Base-by-base conservation (phyloP, 1,284 basidiomycete genomes). In the Ustilago bromivora region DNA sequence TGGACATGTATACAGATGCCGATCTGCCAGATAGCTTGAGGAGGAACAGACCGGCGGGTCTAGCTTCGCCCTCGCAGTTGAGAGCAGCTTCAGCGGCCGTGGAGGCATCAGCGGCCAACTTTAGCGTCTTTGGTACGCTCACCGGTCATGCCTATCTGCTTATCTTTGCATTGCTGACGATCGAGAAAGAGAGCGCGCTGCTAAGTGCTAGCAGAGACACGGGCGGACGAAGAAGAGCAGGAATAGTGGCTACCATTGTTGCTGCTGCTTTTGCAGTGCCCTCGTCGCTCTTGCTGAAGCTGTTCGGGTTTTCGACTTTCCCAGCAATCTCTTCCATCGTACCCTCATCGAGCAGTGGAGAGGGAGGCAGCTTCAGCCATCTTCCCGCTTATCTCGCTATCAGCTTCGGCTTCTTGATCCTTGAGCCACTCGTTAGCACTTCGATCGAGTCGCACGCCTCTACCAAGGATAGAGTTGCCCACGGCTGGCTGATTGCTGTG, bases 401-500 rank as follows among this genome's bases (percentile, higher is more conserved):
- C 41, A 79, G 79, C 13, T 72, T 84, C 15, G 75, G 76, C 5
- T 52, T 77, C 34, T 40, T 85, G 9, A 70, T 85, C 28, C 79
- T 84, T 38, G 84, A 85, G 38, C 78, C 80, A 12, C 67, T 85
- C 11, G 73, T 85, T 43, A 72, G 77, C 49, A 75, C 79, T 23
- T 79, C 84, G 28, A 70, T 85, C 17, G 82, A 85, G 54, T 65
- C 80, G 9, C 84, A 85, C 53, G 82, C 79, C 11, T 75, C 77
- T 2, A 60, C 79, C 9, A 63, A 76, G 31, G 66, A 79, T n/a
- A 67, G 82, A 15, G 80, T 81, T 1, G 61, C 65, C 7, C 83
- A 85, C 38, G 84, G 80, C 12, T 85, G 84, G 84, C 82, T 82
- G 2, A 71, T 84, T 23, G 82, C 78, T 4, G 74, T 83, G 5